Conservation (phyloP, 345 rosid genomes). For the Trapa incisa region DNA sequence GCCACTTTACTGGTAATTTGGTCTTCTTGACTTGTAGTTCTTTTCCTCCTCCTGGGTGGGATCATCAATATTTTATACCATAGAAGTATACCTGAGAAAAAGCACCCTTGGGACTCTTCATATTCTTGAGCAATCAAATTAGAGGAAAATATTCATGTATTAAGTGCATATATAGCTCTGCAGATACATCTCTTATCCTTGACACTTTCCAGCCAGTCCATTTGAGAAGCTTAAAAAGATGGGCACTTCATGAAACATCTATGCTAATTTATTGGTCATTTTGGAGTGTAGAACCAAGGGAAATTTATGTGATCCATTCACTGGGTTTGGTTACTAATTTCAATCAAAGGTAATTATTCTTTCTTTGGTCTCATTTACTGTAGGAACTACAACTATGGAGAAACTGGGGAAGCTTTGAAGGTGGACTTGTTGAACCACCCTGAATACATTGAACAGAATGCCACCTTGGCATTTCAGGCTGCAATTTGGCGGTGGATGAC, state of each 20-base stretch:
- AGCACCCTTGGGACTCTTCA: background rate
- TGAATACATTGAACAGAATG: slow-evolving; percentile 61
- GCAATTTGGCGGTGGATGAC: slow-evolving; percentile 93
- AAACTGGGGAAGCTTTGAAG: slow-evolving; percentile 63
- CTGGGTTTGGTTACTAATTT: background rate
- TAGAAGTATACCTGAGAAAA: background rate
- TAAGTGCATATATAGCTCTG: background rate
- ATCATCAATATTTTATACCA: background rate
- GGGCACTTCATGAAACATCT: background rate
- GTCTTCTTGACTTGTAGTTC: background rate
- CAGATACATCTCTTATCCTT: no score
- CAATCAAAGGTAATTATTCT: background rate
- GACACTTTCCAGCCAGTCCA: background rate
- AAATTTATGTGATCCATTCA: background rate
- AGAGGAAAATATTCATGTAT: background rate
- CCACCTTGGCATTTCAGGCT: slow-evolving; percentile 66
- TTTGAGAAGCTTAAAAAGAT: background rate
- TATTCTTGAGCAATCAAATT: background rate
- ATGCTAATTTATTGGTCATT: background rate
- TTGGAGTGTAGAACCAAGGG: background rate
- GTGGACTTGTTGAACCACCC: slow-evolving; percentile 54
- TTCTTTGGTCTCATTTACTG: background rate
- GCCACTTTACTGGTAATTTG: slow-evolving; percentile 57
- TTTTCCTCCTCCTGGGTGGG: background rate
- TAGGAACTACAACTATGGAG: slow-evolving; percentile 84